phyloP scores from a whole-genome alignment of 2,329 filamentous ascomycete species.

The Fusarium palustre region DNA sequence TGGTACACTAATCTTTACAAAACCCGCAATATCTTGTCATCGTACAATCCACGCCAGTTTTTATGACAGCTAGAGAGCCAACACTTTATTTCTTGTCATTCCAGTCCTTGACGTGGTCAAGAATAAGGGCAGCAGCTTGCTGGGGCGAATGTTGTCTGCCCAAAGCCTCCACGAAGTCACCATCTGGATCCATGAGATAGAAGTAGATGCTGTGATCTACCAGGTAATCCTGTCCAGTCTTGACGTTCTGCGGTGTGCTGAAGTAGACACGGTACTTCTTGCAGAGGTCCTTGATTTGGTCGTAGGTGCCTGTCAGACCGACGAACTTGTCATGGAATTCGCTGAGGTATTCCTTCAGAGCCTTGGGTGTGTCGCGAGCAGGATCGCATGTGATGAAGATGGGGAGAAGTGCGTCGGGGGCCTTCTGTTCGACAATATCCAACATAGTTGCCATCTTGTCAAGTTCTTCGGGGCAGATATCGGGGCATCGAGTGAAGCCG shows the following conservation, averaged over 20 bases:
- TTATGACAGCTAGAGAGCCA: background rate
- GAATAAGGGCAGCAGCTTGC: slow-evolving; percentile 83
- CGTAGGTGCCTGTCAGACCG: slow-evolving; percentile 92
- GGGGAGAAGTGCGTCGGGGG: slow-evolving; percentile 71
- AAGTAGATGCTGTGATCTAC: slow-evolving; percentile 99
- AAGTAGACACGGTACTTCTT: slow-evolving; percentile 98
- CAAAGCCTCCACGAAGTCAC: slow-evolving; percentile 97
- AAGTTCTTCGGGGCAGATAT: slow-evolving; percentile 98
- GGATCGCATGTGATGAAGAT: slow-evolving; percentile 98
- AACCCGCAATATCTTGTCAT: slow-evolving; percentile 34
- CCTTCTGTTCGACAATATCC: slow-evolving; percentile 72
- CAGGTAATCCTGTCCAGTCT: slow-evolving; percentile 94
- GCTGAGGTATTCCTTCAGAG: slow-evolving; percentile 84
- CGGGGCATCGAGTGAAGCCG: slow-evolving; percentile 97
- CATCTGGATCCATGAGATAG: slow-evolving; percentile 98
- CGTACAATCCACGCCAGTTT: slow-evolving; percentile 31
- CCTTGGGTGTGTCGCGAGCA: slow-evolving; percentile 85
- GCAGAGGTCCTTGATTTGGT: slow-evolving; percentile 93
- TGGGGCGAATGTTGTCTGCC: slow-evolving; percentile 94
- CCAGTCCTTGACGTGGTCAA: slow-evolving; percentile 82
- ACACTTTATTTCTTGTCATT: slow-evolving; percentile 30
- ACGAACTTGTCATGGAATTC: slow-evolving; percentile 92
- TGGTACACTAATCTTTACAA: slow-evolving; percentile 48
- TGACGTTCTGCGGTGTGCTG: slow-evolving; percentile 87
- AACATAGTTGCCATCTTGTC: slow-evolving; percentile 99